Evolutionary conservation across 2,329 filamentous ascomycete species (phyloP).

Genomic region (Trichoderma arundinaceum): DNA sequence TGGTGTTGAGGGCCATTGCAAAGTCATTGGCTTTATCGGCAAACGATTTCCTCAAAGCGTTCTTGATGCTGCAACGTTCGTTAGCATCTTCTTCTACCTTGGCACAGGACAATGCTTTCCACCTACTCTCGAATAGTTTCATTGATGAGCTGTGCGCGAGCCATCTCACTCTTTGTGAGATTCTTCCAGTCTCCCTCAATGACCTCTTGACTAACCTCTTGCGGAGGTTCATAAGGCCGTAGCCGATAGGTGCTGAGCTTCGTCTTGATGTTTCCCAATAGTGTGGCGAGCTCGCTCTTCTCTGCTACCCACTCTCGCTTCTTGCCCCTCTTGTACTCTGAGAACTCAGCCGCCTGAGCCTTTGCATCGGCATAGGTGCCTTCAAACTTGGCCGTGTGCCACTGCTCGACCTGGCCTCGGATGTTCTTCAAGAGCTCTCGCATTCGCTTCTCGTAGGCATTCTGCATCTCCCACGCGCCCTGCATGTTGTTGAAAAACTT

Average conservation of each 20-base stretch:
- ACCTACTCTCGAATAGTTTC: conserved; percentile 92
- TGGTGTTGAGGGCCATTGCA: conserved; percentile 89
- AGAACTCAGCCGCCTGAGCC: conserved; percentile 79
- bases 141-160: conserved; percentile 90
- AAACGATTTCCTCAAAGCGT: conserved; percentile 87
- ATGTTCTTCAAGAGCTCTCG: conserved; percentile 78
- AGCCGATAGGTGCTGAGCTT: conserved; percentile 95
- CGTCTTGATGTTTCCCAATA: conserved; percentile 98
- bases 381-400: conserved; percentile 82
- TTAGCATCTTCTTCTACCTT: neutral
- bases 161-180: conserved; percentile 83
- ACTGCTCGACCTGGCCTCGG: conserved; percentile 71
- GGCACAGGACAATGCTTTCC: neutral
- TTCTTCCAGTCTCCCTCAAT: conserved; percentile 82
- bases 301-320: conserved; percentile 98
- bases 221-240: conserved; percentile 86
- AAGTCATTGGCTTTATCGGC: conserved; percentile 99
- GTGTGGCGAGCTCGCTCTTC: conserved; percentile 90
- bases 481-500: conserved; percentile 99
- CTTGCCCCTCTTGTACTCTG: conserved; percentile 85
- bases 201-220: conserved; percentile 79
- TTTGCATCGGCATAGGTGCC: conserved; percentile 94
- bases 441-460: conserved; percentile 91
- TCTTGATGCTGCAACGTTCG: conserved; percentile 76
- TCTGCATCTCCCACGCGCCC: conserved; percentile 99